Percentiles rank a stretch among this genome's conserved stretches.
Conservation (phyloP, 2,329 filamentous ascomycete species). For the Colletotrichum kahawae region DNA sequence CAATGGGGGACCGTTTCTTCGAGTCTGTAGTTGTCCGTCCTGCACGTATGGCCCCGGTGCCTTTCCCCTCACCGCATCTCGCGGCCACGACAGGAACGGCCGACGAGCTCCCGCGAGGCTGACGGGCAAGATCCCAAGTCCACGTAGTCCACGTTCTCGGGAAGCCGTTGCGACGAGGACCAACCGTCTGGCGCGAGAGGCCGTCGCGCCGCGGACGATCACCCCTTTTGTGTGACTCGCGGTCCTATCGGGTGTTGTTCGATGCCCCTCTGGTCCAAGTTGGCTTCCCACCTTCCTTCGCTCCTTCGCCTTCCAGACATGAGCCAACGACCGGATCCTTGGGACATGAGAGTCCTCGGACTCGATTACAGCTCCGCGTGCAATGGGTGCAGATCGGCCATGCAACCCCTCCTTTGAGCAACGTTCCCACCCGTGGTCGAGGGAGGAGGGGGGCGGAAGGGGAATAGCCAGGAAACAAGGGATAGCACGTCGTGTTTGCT, state of each 20-base stretch:
- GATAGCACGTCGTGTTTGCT: constrained; percentile 5
- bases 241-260: constrained; percentile 10
- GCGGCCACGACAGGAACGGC: background rate
- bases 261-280: background rate
- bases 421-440: background rate
- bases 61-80: background rate
- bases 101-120: background rate
- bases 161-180: background rate
- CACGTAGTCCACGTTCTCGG: constrained; percentile 23
- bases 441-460: background rate
- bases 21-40: background rate
- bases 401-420: constrained; percentile 19
- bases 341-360: constrained; percentile 6
- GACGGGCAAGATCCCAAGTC: constrained; percentile 16
- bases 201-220: background rate
- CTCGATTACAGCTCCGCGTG: constrained; percentile 13
- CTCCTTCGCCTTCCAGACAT: background rate
- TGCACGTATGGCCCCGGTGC: background rate
- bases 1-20: background rate
- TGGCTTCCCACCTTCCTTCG: background rate
- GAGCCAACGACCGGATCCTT: constrained; percentile 22
- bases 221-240: background rate
- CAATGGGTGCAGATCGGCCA: constrained; percentile 9
- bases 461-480: constrained; percentile 10
- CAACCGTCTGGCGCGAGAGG: background rate